These are phyloP conservation scores for Caryopteris hybrid DNA, from an alignment of 305 asterid species.

Conservation along the genomic window DNA sequence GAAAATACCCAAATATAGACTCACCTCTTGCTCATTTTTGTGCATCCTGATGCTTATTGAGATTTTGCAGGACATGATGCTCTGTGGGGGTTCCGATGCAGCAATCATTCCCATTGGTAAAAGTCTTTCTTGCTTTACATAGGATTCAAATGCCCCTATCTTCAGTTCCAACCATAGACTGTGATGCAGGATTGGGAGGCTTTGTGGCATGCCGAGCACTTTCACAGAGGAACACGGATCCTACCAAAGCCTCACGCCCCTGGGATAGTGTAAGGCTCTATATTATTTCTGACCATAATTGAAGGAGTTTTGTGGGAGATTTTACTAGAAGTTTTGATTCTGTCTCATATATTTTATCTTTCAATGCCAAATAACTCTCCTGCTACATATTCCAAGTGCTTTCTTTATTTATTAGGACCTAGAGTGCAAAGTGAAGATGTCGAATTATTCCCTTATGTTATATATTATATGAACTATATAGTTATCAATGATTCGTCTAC, in stretches of 20 bases:
- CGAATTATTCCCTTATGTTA: not conserved
- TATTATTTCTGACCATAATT: constrained; percentile 13
- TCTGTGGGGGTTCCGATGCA: constrained; percentile 96
- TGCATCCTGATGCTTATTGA: constrained; percentile 24
- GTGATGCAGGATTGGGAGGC: constrained; percentile 49
- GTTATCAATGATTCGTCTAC: not conserved
- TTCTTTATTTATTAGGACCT: constrained; percentile 4
- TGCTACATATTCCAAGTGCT: not conserved
- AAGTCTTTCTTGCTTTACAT: not conserved
- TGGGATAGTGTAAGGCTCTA: constrained; percentile 80
- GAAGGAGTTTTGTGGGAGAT: constrained; percentile 9
- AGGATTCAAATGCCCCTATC: constrained; percentile 2
- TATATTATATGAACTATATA: not conserved
- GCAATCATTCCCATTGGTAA: constrained; percentile 73
- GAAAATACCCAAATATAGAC: constrained; percentile 6
- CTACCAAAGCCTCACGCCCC: constrained; percentile 93
- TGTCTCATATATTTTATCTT: constrained; percentile 1
- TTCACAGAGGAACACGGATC: constrained; percentile 48
- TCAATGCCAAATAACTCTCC: not conserved
- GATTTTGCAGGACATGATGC: constrained; percentile 89
- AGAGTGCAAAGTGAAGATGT: not conserved
- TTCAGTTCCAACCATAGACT: constrained; percentile 19
- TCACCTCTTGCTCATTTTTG: not conserved
- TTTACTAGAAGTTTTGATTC: constrained; percentile 13
- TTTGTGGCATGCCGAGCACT: constrained; percentile 50